These are phyloP conservation scores for Ogataea nakhonphanomensis DNA, from an alignment of 805 yeast genomes.

Conservation along the genomic window DNA sequence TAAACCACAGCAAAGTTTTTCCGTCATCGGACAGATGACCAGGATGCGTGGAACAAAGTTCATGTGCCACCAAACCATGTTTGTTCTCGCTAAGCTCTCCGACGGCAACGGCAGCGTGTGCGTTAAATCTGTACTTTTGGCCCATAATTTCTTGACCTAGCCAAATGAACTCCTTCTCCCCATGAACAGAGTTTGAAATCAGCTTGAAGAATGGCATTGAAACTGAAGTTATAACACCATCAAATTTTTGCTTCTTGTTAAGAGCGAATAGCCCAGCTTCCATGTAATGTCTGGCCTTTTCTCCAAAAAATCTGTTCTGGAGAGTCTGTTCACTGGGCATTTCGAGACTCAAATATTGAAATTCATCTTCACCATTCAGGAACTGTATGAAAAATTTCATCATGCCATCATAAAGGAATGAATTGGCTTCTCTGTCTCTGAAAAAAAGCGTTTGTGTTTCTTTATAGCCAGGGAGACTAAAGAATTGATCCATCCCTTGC, in stretches of 20 bases:
- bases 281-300: conserved; percentile 42
- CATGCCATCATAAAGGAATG: conserved; percentile 37
- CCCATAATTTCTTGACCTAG: conserved; percentile 58
- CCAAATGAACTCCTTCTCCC: conserved; percentile 81
- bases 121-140: conserved; percentile 49
- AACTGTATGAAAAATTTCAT: conserved; percentile 44
- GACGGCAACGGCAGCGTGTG: conserved; percentile 53
- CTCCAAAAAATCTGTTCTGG: conserved; percentile 41
- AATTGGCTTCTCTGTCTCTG: conserved; percentile 44
- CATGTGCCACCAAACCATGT: conserved; percentile 34
- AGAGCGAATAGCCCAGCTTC: conserved; percentile 48
- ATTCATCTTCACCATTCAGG: conserved; percentile 43
- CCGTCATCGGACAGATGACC: conserved; percentile 55
- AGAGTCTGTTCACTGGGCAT: conserved; percentile 36
- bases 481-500: conserved; percentile 36
- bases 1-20: conserved; percentile 57
- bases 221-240: conserved; percentile 44
- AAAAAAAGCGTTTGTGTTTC: conserved; percentile 43
- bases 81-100: conserved; percentile 38
- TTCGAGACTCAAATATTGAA: conserved; percentile 34
- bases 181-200: conserved; percentile 56
- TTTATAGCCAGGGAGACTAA: conserved; percentile 35
- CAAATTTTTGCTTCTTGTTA: conserved; percentile 47
- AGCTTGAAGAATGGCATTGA: conserved; percentile 41
- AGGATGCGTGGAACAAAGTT: conserved; percentile 61